Conservation (phyloP, 176 grass and related monocot species). For the Avena eriantha region DNA sequence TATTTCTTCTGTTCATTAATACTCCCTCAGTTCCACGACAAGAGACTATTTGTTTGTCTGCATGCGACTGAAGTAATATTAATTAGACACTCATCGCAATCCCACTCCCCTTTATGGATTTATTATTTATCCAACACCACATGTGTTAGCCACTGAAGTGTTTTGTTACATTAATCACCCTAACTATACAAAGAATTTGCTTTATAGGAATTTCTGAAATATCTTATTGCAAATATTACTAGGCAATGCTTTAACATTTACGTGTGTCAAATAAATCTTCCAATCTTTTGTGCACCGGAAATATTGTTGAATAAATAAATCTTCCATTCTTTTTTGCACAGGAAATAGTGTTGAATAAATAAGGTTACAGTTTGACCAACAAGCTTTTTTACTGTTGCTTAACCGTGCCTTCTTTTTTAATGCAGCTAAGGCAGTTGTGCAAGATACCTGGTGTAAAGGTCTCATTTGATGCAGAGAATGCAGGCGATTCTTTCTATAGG, state of each 20-base stretch:
- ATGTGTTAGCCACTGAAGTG: neutral
- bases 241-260: neutral
- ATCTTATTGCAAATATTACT: neutral
- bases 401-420: slow-evolving; percentile 4
- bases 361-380: slow-evolving; percentile 19
- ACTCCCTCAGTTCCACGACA: neutral
- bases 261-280: neutral
- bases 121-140: neutral
- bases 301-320: slow-evolving; percentile 27
- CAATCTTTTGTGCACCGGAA: neutral
- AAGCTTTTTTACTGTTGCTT: neutral
- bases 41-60: neutral
- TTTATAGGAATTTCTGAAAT: slow-evolving; percentile 24
- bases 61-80: neutral
- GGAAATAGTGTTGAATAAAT: slow-evolving; percentile 24
- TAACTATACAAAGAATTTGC: neutral
- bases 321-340: neutral
- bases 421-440: slow-evolving; percentile 86
- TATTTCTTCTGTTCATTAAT: too few species aligned
- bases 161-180: neutral
- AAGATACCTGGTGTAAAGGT: slow-evolving; percentile 67
- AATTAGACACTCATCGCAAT: slow-evolving; percentile 17
- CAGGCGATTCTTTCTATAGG: slow-evolving; percentile 86
- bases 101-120: neutral
- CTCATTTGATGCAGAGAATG: slow-evolving; percentile 82